Conservation (phyloP, 768 basidiomycete species). For the Pholiota microspora region DNA sequence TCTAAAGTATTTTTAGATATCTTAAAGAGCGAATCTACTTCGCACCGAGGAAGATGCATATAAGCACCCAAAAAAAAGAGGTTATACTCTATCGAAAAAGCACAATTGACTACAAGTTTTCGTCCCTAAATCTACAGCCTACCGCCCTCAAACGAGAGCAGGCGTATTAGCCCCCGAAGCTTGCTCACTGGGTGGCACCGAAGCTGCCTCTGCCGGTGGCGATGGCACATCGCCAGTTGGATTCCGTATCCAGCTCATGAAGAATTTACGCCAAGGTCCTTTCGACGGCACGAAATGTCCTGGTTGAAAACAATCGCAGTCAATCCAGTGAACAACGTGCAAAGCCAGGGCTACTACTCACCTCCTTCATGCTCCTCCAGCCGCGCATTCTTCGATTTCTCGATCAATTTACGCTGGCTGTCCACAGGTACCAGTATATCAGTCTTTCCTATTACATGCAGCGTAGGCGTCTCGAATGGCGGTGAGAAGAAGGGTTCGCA, state of each 20-base stretch:
- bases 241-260: conserved; percentile 61
- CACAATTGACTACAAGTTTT: too few relatives aligned
- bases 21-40: too few relatives aligned
- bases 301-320: conserved; percentile 23
- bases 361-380: conserved; percentile 82
- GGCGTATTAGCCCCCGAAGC: too few relatives aligned
- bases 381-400: conserved; percentile 52
- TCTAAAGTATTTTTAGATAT: too few relatives aligned
- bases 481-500: conserved; percentile 47
- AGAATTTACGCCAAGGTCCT: conserved; percentile 72
- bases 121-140: too few relatives aligned
- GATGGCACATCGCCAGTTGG: conserved; percentile 46
- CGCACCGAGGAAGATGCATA: too few relatives aligned
- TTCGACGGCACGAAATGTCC: conserved; percentile 86
- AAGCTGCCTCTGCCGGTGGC: conserved; percentile 25
- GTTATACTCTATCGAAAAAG: too few relatives aligned
- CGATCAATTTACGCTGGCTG: conserved; percentile 56
- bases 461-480: conserved; percentile 64
- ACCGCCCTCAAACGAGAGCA: too few relatives aligned
- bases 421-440: conserved; percentile 76
- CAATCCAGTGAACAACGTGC: too few relatives aligned
- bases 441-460: conserved; percentile 76
- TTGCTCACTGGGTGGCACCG: too few relatives aligned
- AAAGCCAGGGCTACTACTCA: conserved; percentile 28
- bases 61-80: too few relatives aligned